Evolutionary conservation across 177 flowering plant genomes (phyloP), one percentile per base, ranked within the genome.

Genomic region (Vitis hybrid): DNA sequence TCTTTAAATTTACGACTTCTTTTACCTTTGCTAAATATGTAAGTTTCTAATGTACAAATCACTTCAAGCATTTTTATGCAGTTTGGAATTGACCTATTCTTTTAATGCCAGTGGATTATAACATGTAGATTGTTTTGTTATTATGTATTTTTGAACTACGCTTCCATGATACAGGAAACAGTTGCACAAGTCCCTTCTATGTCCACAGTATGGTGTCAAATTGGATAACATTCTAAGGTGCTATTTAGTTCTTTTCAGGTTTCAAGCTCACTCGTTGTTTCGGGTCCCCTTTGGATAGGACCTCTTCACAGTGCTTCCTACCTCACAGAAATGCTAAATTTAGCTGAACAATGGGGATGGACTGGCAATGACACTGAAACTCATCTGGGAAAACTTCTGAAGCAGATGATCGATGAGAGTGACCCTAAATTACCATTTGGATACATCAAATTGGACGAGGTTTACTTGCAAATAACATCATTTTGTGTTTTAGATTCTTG

Each of bases 221-320:
- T 35, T 35, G 6, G 7, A 35, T 35, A 35, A 35, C 16, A 6
- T 52, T 51, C 60, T 66, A 64, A 57, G 12, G 27, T 73, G 0
- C 27, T 21, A 9, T 59, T 21, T 48, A 56, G 27, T 59, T 30
- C 62, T 27, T 64, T 79, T 66, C 82, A 89, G 97, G 91, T 73
- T 67, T 73, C 86, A 6, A 64, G 68, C 24, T 85, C 95, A 35
- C 80, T 84, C 67, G 79, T 88, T 61, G 92, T 95, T 52, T 89
- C 93, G 4, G 99, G 99, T 35, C 98, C 99, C 15, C 86, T 95
- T 56, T 95, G 97, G 99, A 87, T 86, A 18, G 97, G 99, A 70
- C 94, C 97, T 61, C 92, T 94, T 72, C 97, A 94, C 56, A 57
- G 72, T 65, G 79, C 87, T 13, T 30, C 74, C 11, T 81, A 79